Base-by-base conservation (phyloP, 306 rosid species). In the Corylus heterophylla region DNA sequence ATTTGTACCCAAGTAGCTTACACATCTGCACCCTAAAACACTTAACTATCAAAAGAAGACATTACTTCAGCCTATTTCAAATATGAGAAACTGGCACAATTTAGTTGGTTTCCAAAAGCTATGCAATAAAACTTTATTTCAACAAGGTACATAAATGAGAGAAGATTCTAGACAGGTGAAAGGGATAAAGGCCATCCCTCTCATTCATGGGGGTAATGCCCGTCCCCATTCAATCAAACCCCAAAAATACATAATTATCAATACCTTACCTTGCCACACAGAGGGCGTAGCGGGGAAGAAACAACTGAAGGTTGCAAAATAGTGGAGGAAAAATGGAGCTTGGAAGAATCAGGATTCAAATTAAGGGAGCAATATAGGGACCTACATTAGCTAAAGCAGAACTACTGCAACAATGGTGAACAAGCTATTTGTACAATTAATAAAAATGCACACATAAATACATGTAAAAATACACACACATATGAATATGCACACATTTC, bases 401-500 rank as follows among this genome's bases (percentile, higher is more conserved):
- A 68, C 22, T 68, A 17, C 51, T 4, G n/a, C 22, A 59, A 59
- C 66, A 11, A 59, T 25, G 7, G 11, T 14, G 2, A 25, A 22
- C 7, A 4, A 22, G 35, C 37, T 59, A 10, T 25, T 58, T 25
- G 10, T 22, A 25, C 35, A 10, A 59, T 22, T 9, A 10, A 59
- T 59, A 11, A 22, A 59, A 59, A 2, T 31, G 11, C 25, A 9
- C 35, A 29, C 37, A 69, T 37, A 71, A 35, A 50, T 13, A 52
- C 2, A 72, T 10, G 16, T 54, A 54, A 5, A 27, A 11, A 25
- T 2, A 22, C 54, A 76, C 22, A 74, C 70, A 77, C 16, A 52
- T 8, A 45, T 6, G 17, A 45, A 78, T 42, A 59, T 50, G 70
- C 56, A 56, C 66, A 58, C 59, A 76, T 42, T 70, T 56, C 45